A percentile compares a stretch with the other conserved stretches of the same genome.
phyloP scores from a whole-genome alignment of 208 protist genomes.

The Trypanosoma avium region DNA sequence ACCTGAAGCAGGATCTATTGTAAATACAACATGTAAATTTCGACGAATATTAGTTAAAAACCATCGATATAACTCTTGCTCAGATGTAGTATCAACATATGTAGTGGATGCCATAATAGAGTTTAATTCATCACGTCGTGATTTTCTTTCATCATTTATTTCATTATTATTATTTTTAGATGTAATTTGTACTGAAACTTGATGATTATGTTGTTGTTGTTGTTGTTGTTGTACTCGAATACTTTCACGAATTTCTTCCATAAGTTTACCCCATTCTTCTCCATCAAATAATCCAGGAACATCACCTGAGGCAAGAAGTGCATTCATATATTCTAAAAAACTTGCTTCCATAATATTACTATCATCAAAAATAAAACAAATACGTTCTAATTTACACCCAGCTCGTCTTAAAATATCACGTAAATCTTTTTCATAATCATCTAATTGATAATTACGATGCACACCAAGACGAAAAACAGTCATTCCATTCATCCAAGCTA shows the following conservation, averaged over 20 bases:
- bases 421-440: slow-evolving; percentile 99
- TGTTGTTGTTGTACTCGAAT: slow-evolving; percentile 35
- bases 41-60: slow-evolving; percentile 95
- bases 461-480: slow-evolving; percentile 97
- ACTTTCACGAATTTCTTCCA: slow-evolving; percentile 84
- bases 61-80: slow-evolving; percentile 96
- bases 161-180: too few relatives aligned
- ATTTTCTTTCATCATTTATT: neutral
- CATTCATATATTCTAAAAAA: slow-evolving; percentile 99
- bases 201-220: slow-evolving; percentile 16
- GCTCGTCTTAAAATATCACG: slow-evolving; percentile 94
- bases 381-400: slow-evolving; percentile 96
- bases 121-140: slow-evolving; percentile 7
- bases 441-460: slow-evolving; percentile 95
- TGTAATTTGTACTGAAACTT: too few relatives aligned
- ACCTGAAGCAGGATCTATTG: slow-evolving; percentile 98
- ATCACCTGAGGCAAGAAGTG: slow-evolving; percentile 97
- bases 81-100: slow-evolving; percentile 75
- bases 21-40: slow-evolving; percentile 99
- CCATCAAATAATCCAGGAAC: slow-evolving; percentile 99
- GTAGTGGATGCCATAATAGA: slow-evolving; percentile 21
- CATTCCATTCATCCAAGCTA: slow-evolving; percentile 98
- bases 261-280: slow-evolving; percentile 95
- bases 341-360: slow-evolving; percentile 97
- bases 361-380: slow-evolving; percentile 99